Percentiles rank a stretch among this genome's conserved stretches.
Conservation (phyloP, 495 filamentous ascomycete genomes). For the Trichoderma reesei region DNA sequence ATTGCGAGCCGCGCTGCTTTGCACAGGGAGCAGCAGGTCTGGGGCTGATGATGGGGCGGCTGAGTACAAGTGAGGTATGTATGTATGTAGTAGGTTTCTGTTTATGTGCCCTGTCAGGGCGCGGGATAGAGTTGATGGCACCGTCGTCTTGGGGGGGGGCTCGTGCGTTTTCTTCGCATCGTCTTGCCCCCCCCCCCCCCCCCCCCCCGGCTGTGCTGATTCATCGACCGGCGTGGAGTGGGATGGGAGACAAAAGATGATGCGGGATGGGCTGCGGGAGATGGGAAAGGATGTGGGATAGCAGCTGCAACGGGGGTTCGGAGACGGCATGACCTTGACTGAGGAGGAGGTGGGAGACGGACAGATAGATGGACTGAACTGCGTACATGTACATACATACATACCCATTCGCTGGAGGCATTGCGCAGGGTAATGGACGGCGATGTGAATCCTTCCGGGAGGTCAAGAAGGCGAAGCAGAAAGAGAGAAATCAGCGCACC, state of each 20-base stretch:
- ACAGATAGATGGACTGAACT: too few species aligned
- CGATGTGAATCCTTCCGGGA: slow-evolving; percentile 3
- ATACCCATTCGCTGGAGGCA: too few species aligned
- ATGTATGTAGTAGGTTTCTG: too few species aligned
- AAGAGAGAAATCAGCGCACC: neutral
- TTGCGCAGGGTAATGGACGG: neutral
- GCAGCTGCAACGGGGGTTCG: too few species aligned
- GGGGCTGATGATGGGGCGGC: too few species aligned
- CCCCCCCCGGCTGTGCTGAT: too few species aligned
- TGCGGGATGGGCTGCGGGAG: neutral
- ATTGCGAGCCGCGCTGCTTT: too few species aligned
- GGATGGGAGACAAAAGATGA: neutral
- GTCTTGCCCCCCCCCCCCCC: neutral
- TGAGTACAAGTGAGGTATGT: too few species aligned
- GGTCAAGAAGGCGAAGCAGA: neutral
- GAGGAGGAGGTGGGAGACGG: too few species aligned
- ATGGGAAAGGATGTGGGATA: too few species aligned
- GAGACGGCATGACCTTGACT: too few species aligned
- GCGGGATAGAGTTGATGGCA: slow-evolving; percentile 4
- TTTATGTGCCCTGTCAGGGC: neutral
- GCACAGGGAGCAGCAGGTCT: neutral
- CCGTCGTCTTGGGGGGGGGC: slow-evolving; percentile 5
- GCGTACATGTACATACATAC: too few species aligned
- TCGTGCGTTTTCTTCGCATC: neutral
- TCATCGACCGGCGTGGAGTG: neutral